These are phyloP conservation scores for Ceratonia siliqua DNA, from an alignment of 306 rosid genomes.

Conservation along the genomic window DNA sequence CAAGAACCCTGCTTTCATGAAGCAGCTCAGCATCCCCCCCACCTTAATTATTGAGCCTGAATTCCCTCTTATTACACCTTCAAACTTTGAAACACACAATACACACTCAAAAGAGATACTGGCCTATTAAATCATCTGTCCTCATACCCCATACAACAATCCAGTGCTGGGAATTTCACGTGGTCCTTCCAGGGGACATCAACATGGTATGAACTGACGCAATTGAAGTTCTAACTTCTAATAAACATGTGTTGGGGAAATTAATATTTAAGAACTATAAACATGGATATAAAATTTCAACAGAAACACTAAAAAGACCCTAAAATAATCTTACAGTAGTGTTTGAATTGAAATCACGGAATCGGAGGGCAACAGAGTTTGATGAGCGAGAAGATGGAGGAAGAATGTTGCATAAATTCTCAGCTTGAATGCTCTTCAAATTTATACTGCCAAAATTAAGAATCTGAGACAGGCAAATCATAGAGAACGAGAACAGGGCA, in stretches of 20 bases:
- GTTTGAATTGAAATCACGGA: slow-evolving; percentile 49
- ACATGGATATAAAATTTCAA: slow-evolving; percentile 15
- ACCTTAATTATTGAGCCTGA: slow-evolving; percentile 26
- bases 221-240: slow-evolving; percentile 8
- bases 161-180: neutral
- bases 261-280: slow-evolving; percentile 15
- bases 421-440: slow-evolving; percentile 90
- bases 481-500: slow-evolving; percentile 40
- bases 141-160: slow-evolving; percentile 9
- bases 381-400: slow-evolving; percentile 91
- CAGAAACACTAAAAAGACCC: slow-evolving; percentile 21
- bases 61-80: slow-evolving; percentile 3
- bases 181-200: neutral
- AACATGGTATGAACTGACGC: neutral
- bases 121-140: neutral
- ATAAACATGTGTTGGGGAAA: neutral
- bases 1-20: slow-evolving; percentile 13
- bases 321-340: slow-evolving; percentile 52
- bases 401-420: slow-evolving; percentile 67
- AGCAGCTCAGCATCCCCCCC: slow-evolving; percentile 18
- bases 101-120: neutral
- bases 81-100: slow-evolving; percentile 8
- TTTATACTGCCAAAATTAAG: slow-evolving; percentile 93
- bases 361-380: slow-evolving; percentile 90
- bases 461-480: slow-evolving; percentile 77